Percentiles rank a stretch among this genome's conserved stretches.
phyloP scores from a whole-genome alignment of 352 stramenopile genomes.

The Phytophthora tentaculata region DNA sequence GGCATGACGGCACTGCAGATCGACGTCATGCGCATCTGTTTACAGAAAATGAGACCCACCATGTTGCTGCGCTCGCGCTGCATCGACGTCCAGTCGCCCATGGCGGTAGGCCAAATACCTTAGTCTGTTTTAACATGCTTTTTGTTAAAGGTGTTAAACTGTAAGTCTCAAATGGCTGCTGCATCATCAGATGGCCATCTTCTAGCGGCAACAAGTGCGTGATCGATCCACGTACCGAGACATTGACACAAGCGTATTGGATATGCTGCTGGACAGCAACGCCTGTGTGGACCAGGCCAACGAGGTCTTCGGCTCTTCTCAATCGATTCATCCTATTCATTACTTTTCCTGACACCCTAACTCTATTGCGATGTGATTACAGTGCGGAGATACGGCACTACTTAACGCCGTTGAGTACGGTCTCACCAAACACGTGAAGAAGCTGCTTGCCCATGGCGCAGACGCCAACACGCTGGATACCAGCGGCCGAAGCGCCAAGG shows the following conservation, averaged over 20 bases:
- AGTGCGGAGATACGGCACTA: slow-evolving; percentile 47
- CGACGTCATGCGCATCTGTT: slow-evolving; percentile 47
- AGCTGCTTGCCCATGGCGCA: slow-evolving; percentile 44
- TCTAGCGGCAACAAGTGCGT: slow-evolving; percentile 34
- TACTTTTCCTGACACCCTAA: background rate
- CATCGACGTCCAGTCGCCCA: slow-evolving; percentile 45
- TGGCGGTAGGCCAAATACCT: slow-evolving; percentile 30
- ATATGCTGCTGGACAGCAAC: slow-evolving; percentile 40
- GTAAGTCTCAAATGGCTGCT: background rate
- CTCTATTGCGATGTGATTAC: background rate
- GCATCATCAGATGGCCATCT: slow-evolving; percentile 34
- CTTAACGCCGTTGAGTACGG: slow-evolving; percentile 46
- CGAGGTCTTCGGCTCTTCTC: slow-evolving; percentile 23
- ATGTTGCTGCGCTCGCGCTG: slow-evolving; percentile 41
- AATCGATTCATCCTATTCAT: background rate
- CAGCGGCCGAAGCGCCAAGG: slow-evolving; percentile 39
- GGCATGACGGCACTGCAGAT: slow-evolving; percentile 55
- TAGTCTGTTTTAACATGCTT: background rate
- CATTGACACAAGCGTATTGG: slow-evolving; percentile 51
- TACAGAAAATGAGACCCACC: slow-evolving; percentile 54
- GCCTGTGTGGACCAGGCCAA: slow-evolving; percentile 39
- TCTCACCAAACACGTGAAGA: slow-evolving; percentile 55
- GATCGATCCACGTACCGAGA: slow-evolving; percentile 48
- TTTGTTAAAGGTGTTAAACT: too few relatives aligned
- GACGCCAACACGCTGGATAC: slow-evolving; percentile 34